phyloP scores from a whole-genome alignment of 495 filamentous ascomycete species.

The Penicillium taxi region DNA sequence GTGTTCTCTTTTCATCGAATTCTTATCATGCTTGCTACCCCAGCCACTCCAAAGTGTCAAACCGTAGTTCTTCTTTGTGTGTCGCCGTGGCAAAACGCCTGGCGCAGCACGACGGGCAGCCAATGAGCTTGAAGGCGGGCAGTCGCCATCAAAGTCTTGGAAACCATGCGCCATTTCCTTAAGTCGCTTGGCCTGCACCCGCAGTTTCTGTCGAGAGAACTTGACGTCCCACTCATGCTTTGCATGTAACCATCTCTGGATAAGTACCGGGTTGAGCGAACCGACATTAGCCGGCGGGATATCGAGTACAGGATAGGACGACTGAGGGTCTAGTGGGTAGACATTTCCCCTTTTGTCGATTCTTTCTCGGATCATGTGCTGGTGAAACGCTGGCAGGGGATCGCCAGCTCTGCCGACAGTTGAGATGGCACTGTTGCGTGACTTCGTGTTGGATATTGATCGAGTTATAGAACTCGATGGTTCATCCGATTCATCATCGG shows the following conservation, averaged over 20 bases:
- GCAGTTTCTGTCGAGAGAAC: conserved; percentile 56
- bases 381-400: conserved; percentile 63
- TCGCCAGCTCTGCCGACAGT: conserved; percentile 75
- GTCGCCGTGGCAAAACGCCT: conserved; percentile 45
- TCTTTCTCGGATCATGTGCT: conserved; percentile 85
- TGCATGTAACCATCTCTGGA: conserved; percentile 71
- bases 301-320: conserved; percentile 53
- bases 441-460: no score
- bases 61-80: conserved; percentile 53
- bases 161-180: conserved; percentile 64
- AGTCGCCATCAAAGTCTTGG: conserved; percentile 62
- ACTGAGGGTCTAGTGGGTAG: conserved; percentile 53
- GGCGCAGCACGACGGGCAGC: conserved; percentile 57
- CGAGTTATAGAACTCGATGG: conserved; percentile 5
- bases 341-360: conserved; percentile 70
- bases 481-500: conserved; percentile 37
- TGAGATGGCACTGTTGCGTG: conserved; percentile 15
- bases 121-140: conserved; percentile 73
- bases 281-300: conserved; percentile 60
- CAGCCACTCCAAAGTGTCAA: conserved; percentile 75
- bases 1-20: conserved; percentile 49
- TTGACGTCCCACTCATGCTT: conserved; percentile 63
- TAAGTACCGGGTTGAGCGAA: conserved; percentile 67
- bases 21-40: conserved; percentile 82
- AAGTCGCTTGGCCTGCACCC: conserved; percentile 60